Base-by-base conservation (phyloP, 2,329 filamentous ascomycete genomes). In the Xylariaceae sp. region DNA sequence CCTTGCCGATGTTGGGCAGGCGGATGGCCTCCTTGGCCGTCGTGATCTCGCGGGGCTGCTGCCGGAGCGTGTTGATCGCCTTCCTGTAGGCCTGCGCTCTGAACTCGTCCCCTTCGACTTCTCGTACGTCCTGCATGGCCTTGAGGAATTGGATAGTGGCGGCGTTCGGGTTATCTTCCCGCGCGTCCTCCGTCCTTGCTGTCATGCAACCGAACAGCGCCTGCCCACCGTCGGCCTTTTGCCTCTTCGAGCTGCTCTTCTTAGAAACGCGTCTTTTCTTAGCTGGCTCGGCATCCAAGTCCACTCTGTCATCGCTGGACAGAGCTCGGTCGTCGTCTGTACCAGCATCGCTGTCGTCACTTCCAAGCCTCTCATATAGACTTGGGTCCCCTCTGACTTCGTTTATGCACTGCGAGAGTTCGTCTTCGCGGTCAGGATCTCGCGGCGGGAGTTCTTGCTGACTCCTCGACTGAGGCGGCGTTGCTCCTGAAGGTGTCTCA, bases 41-140 rank as follows among this genome's bases (percentile, higher is more conserved):
- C 4, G 58, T 64, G 38, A 95, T 73, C 51, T 77, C 80, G 30
- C 45, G 49, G 0, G 63, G 53, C 40, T 89, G 81, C 30, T 75
- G 78, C 28, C 76, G 76, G 10, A 96, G 67, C 3, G 76, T 82
- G n/a, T 68, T 65, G 32, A 93, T 83, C 10, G 75, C 86, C 53
- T 80, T 84, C 21, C 85, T 77, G 55, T 94, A 95, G 4, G 83
- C 80, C 1, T 73, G 63, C 0, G 71, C 71, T 3, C 87, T 77
- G 83, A 85, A 95, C 22, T 77, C 71, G 49, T 95, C 88, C 24
- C 77, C 70, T n/a, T 74, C 75, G 5, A 79, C 70, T 4, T 72
- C 72, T 55, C 94, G 94, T 56, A 90, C 82, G 33, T 80, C 72
- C 26, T 75, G 71, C 84, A 95, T 88, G 44, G 83, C 68, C 47